These are phyloP conservation scores for Yamadazyma diospyri DNA, from an alignment of 1,139 yeast species.

Conservation along the genomic window DNA sequence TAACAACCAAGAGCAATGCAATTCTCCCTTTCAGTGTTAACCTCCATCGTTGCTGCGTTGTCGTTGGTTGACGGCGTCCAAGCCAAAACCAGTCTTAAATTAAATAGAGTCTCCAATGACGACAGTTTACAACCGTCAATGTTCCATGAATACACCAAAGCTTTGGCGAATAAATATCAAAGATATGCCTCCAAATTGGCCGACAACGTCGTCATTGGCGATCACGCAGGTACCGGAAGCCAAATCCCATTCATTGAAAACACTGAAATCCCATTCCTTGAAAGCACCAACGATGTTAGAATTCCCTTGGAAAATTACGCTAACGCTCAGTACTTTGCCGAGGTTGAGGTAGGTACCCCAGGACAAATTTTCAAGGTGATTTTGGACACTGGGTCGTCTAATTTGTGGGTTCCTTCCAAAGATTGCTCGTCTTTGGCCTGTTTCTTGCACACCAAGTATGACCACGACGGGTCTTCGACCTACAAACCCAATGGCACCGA, in stretches of 20 bases:
- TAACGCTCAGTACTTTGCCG: constrained; percentile 94
- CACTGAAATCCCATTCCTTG: not conserved
- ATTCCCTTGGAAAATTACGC: constrained; percentile 87
- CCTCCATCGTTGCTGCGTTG: constrained; percentile 54
- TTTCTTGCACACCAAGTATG: constrained; percentile 86
- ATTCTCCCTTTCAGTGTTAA: constrained; percentile 13
- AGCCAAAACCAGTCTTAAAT: constrained; percentile 61
- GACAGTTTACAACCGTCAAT: constrained; percentile 59
- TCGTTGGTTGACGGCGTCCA: constrained; percentile 40
- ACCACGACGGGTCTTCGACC: constrained; percentile 72
- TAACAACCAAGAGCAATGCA: constrained; percentile 14
- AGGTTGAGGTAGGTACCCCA: constrained; percentile 86
- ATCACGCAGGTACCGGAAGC: constrained; percentile 16
- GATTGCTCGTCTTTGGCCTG: constrained; percentile 94
- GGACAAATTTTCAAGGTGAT: constrained; percentile 87
- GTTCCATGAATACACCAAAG: constrained; percentile 61
- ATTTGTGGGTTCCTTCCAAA: constrained; percentile 90
- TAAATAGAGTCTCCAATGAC: constrained; percentile 60
- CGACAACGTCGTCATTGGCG: not conserved
- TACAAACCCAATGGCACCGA: constrained; percentile 84
- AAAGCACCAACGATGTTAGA: constrained; percentile 45
- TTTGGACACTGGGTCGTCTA: constrained; percentile 93
- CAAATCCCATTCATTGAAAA: constrained; percentile 45
- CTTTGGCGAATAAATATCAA: constrained; percentile 74
- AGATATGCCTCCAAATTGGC: no score